These are phyloP conservation scores for Phragmites australis DNA, from an alignment of 176 grass and related monocot genomes.

Conservation along the genomic window DNA sequence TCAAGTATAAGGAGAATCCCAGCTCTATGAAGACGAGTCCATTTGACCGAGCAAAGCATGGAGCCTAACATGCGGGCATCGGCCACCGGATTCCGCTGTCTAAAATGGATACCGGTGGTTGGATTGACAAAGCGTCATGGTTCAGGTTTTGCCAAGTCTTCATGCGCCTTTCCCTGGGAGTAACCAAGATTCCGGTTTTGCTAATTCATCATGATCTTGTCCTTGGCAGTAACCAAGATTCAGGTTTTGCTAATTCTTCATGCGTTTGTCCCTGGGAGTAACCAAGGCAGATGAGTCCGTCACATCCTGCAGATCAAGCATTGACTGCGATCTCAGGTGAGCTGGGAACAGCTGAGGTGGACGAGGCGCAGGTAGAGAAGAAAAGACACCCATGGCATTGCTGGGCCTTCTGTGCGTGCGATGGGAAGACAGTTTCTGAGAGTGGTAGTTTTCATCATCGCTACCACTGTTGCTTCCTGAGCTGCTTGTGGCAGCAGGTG, in stretches of 20 bases:
- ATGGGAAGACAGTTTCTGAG: slow-evolving; percentile 46
- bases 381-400: slow-evolving; percentile 38
- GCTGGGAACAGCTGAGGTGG: slow-evolving; percentile 40
- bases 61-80: slow-evolving; percentile 13
- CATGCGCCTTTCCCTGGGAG: slow-evolving; percentile 48
- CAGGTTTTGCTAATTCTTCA: slow-evolving; percentile 47
- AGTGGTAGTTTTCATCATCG: slow-evolving; percentile 49
- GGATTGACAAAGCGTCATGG: slow-evolving; percentile 4
- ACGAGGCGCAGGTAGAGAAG: slow-evolving; percentile 43
- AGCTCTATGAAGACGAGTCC: slow-evolving; percentile 27
- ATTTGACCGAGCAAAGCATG: slow-evolving; percentile 31
- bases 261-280: slow-evolving; percentile 63
- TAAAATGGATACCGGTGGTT: slow-evolving; percentile 55
- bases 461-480: slow-evolving; percentile 77
- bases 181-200: slow-evolving; percentile 34
- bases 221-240: slow-evolving; percentile 45
- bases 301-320: slow-evolving; percentile 69
- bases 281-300: slow-evolving; percentile 50
- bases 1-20: slow-evolving; percentile 41
- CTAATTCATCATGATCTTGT: slow-evolving; percentile 53
- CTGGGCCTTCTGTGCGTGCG: slow-evolving; percentile 49
- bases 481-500: slow-evolving; percentile 53
- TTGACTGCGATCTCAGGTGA: slow-evolving; percentile 59
- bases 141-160: slow-evolving; percentile 31
- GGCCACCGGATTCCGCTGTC: slow-evolving; percentile 44